Conservation (phyloP, 2,329 filamentous ascomycete genomes). For the Aureobasidium sp. region DNA sequence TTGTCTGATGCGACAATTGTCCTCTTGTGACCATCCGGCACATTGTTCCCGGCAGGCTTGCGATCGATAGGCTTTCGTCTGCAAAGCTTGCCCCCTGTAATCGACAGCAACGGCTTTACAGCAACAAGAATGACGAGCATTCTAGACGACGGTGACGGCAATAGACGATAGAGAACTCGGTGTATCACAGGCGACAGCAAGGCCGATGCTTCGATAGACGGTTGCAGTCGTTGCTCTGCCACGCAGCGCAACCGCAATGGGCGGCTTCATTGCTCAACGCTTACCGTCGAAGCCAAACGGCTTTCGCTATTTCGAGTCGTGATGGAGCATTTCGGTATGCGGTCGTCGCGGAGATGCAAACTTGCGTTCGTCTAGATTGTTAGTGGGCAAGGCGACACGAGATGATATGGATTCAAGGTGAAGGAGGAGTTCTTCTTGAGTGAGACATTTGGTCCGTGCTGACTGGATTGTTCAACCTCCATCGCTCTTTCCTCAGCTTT, state of each 20-base stretch:
- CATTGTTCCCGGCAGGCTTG: neutral
- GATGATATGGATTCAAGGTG: neutral
- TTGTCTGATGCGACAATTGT: neutral
- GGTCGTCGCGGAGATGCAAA: constrained; percentile 4
- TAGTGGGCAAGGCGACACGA: neutral
- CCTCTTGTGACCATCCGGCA: neutral
- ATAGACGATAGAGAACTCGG: neutral
- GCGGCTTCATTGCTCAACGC: neutral
- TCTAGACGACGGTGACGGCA: neutral
- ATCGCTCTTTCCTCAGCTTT: neutral
- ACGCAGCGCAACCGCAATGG: neutral
- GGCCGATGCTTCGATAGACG: neutral
- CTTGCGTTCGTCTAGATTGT: constrained; percentile 1
- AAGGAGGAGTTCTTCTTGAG: neutral
- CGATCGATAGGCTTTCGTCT: neutral
- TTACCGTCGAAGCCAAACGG: constrained; percentile 1
- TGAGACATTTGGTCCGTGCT: constrained; percentile 11
- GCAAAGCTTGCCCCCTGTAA: neutral
- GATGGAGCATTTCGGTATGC: neutral
- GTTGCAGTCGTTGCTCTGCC: neutral
- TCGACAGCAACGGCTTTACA: constrained; percentile 4
- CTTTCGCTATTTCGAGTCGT: neutral
- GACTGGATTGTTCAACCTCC: neutral
- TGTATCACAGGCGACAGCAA: neutral
- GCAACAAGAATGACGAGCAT: neutral